Base-by-base conservation (phyloP, 495 filamentous ascomycete species). In the Trichoderma virens region DNA sequence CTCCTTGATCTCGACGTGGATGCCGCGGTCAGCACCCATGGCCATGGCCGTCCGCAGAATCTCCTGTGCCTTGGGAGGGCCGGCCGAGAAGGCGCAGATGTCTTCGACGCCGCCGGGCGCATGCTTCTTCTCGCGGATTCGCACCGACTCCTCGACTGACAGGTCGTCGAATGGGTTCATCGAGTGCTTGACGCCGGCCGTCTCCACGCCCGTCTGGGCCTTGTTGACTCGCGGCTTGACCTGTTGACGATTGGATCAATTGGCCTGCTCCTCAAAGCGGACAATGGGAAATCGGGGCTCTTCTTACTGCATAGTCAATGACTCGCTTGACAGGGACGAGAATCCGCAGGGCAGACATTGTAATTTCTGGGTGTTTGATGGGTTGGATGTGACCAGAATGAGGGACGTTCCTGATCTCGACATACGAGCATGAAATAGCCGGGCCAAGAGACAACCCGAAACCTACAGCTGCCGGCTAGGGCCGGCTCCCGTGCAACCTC, bases 151-250 rank as follows among this genome's bases (percentile, higher is more conserved):
- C 78, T 98, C 94, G 78, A 98, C 85, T 63, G 91, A 92, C 74
- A 98, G 90, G 78, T 98, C 94, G 79, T 98, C 94, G 81, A 98
- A 98, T 60, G 94, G 94, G 84, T 98, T 98, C 83, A 98, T 91
- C 75, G 85, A 89, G 83, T 97, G 94, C 78, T 98, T 98, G 69
- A 98, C 92, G 69, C 89, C 89, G 59, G 84, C 78, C 56, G 90
- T 97, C 79, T 96, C 92, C 78, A 98, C 87, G 73, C 86, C 95
- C 45, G 94, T 98, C 75, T 91, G 88, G 72, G 94, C 78, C 75
- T 94, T 93, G 86, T 97, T 97, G 82, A 98, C 91, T 68, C 94
- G 90, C 64, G 94, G 94, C 83, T 97, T 97, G 84, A 97, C 85
- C 94, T 98, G 72, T 63, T 28, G 16, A 65, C 20, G 13, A 28